These are phyloP conservation scores for Tolypocladium album DNA, from an alignment of 2,329 filamentous ascomycete genomes.

Conservation along the genomic window DNA sequence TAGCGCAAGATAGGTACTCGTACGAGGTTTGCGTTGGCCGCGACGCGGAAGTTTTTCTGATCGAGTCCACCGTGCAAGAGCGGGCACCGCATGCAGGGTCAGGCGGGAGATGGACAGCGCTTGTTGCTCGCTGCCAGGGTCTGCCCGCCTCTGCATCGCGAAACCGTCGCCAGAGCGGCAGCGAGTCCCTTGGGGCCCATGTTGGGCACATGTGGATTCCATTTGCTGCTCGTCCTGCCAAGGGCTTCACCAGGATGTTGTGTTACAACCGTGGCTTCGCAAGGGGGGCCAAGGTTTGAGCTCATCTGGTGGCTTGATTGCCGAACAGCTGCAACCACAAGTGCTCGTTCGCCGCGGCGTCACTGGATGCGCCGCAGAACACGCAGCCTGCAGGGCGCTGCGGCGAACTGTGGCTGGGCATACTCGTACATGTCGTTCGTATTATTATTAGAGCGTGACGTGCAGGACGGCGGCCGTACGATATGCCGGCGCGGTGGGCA, in stretches of 20 bases:
- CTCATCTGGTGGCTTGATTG: not conserved
- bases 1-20: no score
- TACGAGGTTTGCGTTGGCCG: not conserved
- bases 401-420: no score
- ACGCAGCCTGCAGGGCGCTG: no score
- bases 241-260: not conserved
- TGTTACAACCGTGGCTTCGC: not conserved
- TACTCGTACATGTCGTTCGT: no score
- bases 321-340: no score
- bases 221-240: not conserved
- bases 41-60: not conserved
- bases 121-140: not conserved
- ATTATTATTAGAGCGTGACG: not conserved
- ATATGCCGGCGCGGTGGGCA: not conserved
- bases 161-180: not conserved
- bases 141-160: not conserved
- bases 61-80: not conserved
- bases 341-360: no score
- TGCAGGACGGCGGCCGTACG: not conserved
- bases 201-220: not conserved
- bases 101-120: not conserved
- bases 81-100: not conserved
- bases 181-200: not conserved
- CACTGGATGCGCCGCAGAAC: not conserved
- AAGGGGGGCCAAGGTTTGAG: not conserved